phyloP scores from a whole-genome alignment of 2,329 filamentous ascomycete species.

The Aspergillus quadrilineatus region DNA sequence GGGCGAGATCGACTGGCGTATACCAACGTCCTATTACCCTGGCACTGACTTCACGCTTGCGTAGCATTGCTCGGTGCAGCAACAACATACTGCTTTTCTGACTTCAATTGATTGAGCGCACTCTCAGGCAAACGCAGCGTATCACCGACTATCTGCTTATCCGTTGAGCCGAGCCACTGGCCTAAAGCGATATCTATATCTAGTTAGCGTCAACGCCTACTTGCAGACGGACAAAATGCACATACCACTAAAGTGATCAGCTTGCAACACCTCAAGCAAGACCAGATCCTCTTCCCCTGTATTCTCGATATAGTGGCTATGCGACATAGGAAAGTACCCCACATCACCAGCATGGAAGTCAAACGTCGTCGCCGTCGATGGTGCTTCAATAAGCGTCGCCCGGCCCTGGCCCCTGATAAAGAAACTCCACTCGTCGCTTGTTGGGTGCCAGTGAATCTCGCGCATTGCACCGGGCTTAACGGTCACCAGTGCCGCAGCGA shows the following conservation, averaged over 20 bases:
- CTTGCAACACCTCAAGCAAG: slow-evolving; percentile 74
- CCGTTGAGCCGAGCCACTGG: slow-evolving; percentile 53
- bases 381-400: slow-evolving; percentile 70
- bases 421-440: slow-evolving; percentile 77
- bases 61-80: slow-evolving; percentile 23
- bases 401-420: slow-evolving; percentile 71
- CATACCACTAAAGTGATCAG: slow-evolving; percentile 59
- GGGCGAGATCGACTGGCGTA: no score
- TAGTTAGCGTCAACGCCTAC: slow-evolving; percentile 11
- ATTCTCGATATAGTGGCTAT: slow-evolving; percentile 81
- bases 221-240: neutral
- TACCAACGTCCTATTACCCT: no score
- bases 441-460: slow-evolving; percentile 82
- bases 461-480: slow-evolving; percentile 71
- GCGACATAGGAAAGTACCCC: slow-evolving; percentile 72
- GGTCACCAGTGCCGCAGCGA: slow-evolving; percentile 69
- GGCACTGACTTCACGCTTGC: no score
- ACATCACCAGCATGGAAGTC: slow-evolving; percentile 74
- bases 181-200: slow-evolving; percentile 47
- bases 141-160: slow-evolving; percentile 59
- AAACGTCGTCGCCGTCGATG: slow-evolving; percentile 69
- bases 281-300: slow-evolving; percentile 70
- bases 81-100: slow-evolving; percentile 49
- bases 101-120: slow-evolving; percentile 42
- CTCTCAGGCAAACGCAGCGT: slow-evolving; percentile 49